These are phyloP conservation scores for Monosporozyma siamensis DNA, from an alignment of 805 yeast species.

Conservation along the genomic window DNA sequence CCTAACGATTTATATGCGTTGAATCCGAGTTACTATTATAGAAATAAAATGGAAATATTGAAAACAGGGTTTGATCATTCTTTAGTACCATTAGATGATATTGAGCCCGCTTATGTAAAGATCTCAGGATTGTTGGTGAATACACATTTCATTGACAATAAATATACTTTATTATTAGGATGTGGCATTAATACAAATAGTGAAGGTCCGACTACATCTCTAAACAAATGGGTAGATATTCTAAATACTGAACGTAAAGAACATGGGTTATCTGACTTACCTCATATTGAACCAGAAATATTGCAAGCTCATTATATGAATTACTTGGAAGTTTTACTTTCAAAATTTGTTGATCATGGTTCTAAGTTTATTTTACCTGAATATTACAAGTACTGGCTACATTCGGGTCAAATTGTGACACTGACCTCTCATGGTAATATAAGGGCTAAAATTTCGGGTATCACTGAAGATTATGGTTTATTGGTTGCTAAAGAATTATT, in stretches of 20 bases:
- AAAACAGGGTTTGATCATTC: slow-evolving; percentile 23
- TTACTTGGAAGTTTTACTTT: slow-evolving; percentile 53
- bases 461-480: slow-evolving; percentile 77
- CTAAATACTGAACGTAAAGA: slow-evolving; percentile 45
- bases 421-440: slow-evolving; percentile 44
- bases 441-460: slow-evolving; percentile 65
- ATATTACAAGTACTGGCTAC: slow-evolving; percentile 85
- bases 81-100: slow-evolving; percentile 36
- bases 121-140: slow-evolving; percentile 80
- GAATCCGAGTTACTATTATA: slow-evolving; percentile 48
- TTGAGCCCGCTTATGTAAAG: slow-evolving; percentile 62
- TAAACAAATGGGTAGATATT: slow-evolving; percentile 57
- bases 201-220: slow-evolving; percentile 86
- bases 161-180: slow-evolving; percentile 68
- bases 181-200: slow-evolving; percentile 79
- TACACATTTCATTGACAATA: slow-evolving; percentile 52
- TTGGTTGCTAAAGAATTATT: slow-evolving; percentile 64
- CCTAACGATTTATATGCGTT: slow-evolving; percentile 85
- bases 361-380: slow-evolving; percentile 54
- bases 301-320: slow-evolving; percentile 52
- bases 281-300: slow-evolving; percentile 37
- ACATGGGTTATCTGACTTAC: slow-evolving; percentile 37
- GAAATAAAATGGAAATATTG: slow-evolving; percentile 19
- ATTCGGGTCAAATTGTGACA: slow-evolving; percentile 61
- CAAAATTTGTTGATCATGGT: slow-evolving; percentile 53